Conservation (phyloP, 805 yeast genomes). For the Saccharomycopsis babjevae region DNA sequence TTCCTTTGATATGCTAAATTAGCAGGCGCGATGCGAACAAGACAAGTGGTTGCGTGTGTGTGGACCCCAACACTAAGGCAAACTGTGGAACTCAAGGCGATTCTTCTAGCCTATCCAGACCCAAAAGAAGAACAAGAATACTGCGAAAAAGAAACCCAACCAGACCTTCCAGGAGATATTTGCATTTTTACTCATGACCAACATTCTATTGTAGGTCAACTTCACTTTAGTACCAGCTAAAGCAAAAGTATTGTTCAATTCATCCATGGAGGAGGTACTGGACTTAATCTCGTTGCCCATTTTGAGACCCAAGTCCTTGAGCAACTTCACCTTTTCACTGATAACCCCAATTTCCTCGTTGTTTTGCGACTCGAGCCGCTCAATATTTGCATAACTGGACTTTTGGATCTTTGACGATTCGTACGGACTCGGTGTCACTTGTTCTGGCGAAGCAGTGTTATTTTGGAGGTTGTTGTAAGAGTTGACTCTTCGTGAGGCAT, state of each 20-base stretch:
- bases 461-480: background rate
- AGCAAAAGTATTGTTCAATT: slow-evolving; percentile 12
- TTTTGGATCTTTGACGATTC: slow-evolving; percentile 18
- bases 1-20: too few species aligned
- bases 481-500: slow-evolving; percentile 1
- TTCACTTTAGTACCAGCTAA: slow-evolving; percentile 24
- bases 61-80: too few species aligned
- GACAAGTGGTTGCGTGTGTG: too few species aligned
- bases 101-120: slow-evolving; percentile 12
- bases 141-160: slow-evolving; percentile 27
- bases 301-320: slow-evolving; percentile 27
- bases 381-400: slow-evolving; percentile 28
- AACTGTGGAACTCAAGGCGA: too few species aligned
- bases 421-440: slow-evolving; percentile 27
- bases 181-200: slow-evolving; percentile 28
- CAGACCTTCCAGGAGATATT: slow-evolving; percentile 31
- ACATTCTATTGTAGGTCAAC: slow-evolving; percentile 27
- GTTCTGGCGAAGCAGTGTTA: background rate
- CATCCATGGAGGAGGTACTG: slow-evolving; percentile 12
- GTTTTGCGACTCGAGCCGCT: slow-evolving; percentile 31
- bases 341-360: slow-evolving; percentile 29
- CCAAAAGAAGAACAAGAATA: slow-evolving; percentile 29
- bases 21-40: too few species aligned
- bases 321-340: slow-evolving; percentile 25
- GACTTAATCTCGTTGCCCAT: slow-evolving; percentile 31